phyloP scores from a whole-genome alignment of 768 basidiomycete species.

The Boletus reticulatus region DNA sequence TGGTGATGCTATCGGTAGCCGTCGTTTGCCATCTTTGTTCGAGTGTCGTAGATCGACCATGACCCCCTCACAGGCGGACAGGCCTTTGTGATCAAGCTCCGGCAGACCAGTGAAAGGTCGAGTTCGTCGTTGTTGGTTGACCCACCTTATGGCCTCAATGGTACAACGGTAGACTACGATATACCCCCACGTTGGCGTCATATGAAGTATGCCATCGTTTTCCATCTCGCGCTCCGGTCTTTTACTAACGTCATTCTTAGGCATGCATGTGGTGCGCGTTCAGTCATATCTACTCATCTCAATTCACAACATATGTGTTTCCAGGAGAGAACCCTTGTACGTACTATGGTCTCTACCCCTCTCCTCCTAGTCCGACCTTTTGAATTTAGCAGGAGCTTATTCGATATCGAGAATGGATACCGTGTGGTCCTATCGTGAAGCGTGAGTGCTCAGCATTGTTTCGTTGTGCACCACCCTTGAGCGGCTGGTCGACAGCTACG shows the following conservation, averaged over 20 bases:
- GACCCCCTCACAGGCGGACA: slow-evolving; percentile 54
- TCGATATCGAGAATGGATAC: slow-evolving; percentile 57
- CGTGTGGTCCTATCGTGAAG: slow-evolving; percentile 66
- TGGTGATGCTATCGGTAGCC: slow-evolving; percentile 56
- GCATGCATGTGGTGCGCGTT: slow-evolving; percentile 56
- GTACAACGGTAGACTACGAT: slow-evolving; percentile 30
- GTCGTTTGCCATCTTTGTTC: neutral
- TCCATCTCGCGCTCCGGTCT: neutral
- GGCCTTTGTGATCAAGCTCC: slow-evolving; percentile 73
- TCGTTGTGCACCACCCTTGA: neutral
- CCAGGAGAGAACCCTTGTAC: slow-evolving; percentile 57
- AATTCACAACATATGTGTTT: neutral
- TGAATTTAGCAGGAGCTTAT: slow-evolving; percentile 29
- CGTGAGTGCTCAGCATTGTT: slow-evolving; percentile 19
- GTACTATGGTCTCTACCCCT: neutral
- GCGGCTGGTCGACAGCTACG: slow-evolving; percentile 39
- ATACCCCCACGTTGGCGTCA: slow-evolving; percentile 60
- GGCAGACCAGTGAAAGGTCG: slow-evolving; percentile 68
- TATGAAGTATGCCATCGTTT: slow-evolving; percentile 55
- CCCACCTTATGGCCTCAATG: slow-evolving; percentile 58
- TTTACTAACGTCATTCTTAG: slow-evolving; percentile 30
- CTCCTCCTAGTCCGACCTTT: neutral
- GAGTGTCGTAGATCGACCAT: neutral
- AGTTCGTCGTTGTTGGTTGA: slow-evolving; percentile 70
- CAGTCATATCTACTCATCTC: slow-evolving; percentile 11